Conservation (phyloP, 345 rosid genomes). For the Ceriops zippeliana region DNA sequence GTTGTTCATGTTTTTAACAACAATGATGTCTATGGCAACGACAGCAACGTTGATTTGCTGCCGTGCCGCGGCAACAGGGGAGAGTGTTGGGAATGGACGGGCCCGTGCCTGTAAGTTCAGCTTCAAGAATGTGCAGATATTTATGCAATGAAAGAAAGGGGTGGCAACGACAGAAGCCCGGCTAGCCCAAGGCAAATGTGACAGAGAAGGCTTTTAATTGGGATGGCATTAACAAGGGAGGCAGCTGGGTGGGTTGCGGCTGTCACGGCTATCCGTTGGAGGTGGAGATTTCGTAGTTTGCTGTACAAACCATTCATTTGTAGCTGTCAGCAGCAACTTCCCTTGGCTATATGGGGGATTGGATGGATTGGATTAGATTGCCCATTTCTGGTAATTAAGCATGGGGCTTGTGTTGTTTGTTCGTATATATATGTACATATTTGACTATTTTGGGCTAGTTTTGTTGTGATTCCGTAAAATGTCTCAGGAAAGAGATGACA, state of each 20-base stretch:
- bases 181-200: constrained; percentile 6
- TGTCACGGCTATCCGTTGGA: constrained; percentile 15
- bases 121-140: no score
- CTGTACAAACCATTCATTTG: constrained; percentile 14
- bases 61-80: not conserved
- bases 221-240: not conserved
- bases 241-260: not conserved
- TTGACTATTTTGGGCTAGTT: no score
- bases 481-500: no score
- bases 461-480: no score
- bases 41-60: not conserved
- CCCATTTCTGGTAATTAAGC: not conserved
- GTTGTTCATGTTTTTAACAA: not conserved
- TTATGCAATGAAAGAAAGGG: not conserved
- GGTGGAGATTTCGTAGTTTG: not conserved
- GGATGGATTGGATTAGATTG: no score
- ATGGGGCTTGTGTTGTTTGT: not conserved
- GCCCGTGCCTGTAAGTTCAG: no score
- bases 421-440: not conserved
- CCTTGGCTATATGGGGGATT: constrained; percentile 18
- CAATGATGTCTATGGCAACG: no score
- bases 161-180: not conserved
- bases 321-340: not conserved
- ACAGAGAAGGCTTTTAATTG: constrained; percentile 11
- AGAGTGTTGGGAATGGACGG: no score